Evolutionary conservation across 352 stramenopile species (phyloP).

Genomic region (Lagenidium giganteum): DNA sequence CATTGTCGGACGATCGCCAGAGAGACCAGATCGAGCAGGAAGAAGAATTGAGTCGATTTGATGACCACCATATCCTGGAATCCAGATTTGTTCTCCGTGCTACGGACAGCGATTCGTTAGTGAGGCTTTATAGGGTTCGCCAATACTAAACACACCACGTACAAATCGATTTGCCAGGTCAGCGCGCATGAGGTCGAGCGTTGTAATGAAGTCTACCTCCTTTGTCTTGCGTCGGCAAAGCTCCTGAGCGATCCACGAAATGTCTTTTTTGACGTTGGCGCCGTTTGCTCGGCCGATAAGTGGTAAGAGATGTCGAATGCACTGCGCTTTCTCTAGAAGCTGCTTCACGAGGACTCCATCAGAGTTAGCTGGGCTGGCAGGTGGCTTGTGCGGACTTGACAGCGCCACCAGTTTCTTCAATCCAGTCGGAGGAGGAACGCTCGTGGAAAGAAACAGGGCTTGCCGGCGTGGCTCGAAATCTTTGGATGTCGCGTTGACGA

Average conservation of each 20-base stretch:
- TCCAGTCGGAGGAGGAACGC: constrained; percentile 4
- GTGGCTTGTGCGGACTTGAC: background rate
- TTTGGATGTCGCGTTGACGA: constrained; percentile 31
- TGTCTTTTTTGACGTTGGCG: constrained; percentile 19
- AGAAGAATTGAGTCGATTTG: constrained; percentile 82
- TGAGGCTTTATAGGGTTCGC: background rate
- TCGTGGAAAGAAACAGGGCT: constrained; percentile 32
- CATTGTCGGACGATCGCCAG: constrained; percentile 39
- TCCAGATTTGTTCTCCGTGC: constrained; percentile 82
- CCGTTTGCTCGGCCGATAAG: constrained; percentile 12
- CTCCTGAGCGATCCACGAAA: constrained; percentile 51
- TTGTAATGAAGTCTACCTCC: constrained; percentile 62
- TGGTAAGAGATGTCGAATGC: constrained; percentile 7
- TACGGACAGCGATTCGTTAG: constrained; percentile 14
- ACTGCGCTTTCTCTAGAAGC: constrained; percentile 15
- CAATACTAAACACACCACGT: constrained; percentile 17
- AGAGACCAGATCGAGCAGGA: constrained; percentile 28
- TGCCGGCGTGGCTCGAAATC: constrained; percentile 48
- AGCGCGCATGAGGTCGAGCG: constrained; percentile 74
- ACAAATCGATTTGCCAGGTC: constrained; percentile 75
- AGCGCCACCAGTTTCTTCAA: background rate
- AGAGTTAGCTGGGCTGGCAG: constrained; percentile 1
- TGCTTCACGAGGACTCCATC: constrained; percentile 3
- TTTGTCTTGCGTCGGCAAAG: constrained; percentile 32
- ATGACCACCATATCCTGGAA: constrained; percentile 47